Conservation (phyloP, 768 basidiomycete genomes). For the Boletus barrowsii region DNA sequence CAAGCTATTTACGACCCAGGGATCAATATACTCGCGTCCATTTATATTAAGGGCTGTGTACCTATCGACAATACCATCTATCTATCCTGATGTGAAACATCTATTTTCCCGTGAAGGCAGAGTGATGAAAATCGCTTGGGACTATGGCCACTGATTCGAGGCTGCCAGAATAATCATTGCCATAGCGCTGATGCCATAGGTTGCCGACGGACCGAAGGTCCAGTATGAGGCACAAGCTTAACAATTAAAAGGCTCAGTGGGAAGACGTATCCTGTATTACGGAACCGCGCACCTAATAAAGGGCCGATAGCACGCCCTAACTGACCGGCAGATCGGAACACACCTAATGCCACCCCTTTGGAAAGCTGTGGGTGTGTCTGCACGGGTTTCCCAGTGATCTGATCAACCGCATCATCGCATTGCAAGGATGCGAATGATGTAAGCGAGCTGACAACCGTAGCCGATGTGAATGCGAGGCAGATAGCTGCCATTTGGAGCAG, state of each 20-base stretch:
- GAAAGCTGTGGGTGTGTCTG: conserved; percentile 65
- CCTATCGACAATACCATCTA: background rate
- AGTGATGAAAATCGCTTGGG: conserved; percentile 14
- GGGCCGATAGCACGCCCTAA: conserved; percentile 92
- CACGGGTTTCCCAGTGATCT: conserved; percentile 51
- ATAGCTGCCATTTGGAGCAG: conserved; percentile 70
- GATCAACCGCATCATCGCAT: conserved; percentile 72
- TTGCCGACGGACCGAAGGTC: conserved; percentile 79
- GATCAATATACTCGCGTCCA: background rate
- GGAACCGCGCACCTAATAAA: conserved; percentile 61
- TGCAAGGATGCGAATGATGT: conserved; percentile 90
- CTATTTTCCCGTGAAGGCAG: background rate
- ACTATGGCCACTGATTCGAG: conserved; percentile 35
- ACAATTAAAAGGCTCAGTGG: conserved; percentile 11
- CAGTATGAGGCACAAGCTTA: conserved; percentile 84
- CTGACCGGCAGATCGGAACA: conserved; percentile 91
- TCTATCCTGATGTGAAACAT: conserved; percentile 6
- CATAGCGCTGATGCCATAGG: conserved; percentile 63
- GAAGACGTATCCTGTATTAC: background rate
- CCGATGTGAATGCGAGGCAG: conserved; percentile 89
- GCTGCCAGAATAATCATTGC: conserved; percentile 61
- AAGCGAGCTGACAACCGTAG: conserved; percentile 91
- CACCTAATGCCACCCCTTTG: conserved; percentile 80
- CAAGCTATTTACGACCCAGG: conserved; percentile 7
- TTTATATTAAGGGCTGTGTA: conserved; percentile 2